A percentile compares a stretch with the other conserved stretches of the same genome.
Conservation (phyloP, 768 basidiomycete species). For the Mycena metata region DNA sequence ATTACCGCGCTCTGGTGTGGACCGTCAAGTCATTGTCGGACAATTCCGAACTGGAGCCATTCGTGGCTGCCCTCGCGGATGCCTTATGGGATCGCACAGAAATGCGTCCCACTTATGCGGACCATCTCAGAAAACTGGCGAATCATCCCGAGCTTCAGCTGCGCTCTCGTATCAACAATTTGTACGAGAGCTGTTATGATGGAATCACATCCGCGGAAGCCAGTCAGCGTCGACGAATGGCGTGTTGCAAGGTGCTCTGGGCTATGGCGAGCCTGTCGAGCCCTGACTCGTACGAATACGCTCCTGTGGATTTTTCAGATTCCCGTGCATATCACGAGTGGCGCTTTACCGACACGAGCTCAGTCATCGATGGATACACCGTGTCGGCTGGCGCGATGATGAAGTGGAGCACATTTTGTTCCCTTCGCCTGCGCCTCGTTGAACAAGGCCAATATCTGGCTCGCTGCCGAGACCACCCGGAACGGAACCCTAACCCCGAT, state of each 20-base stretch:
- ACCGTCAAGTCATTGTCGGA: constrained; percentile 2
- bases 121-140: neutral
- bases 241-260: neutral
- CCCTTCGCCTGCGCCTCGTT: neutral
- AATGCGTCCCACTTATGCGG: neutral
- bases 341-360: neutral
- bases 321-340: neutral
- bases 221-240: neutral
- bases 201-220: neutral
- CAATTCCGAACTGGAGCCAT: constrained; percentile 4
- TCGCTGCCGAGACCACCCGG: too few relatives aligned
- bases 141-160: neutral
- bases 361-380: neutral
- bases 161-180: neutral
- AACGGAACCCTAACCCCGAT: too few relatives aligned
- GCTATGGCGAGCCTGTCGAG: neutral
- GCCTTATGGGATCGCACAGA: neutral
- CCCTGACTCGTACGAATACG: neutral
- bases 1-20: neutral
- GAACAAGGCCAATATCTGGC: too few relatives aligned
- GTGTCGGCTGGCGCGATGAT: neutral
- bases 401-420: neutral
- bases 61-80: neutral
- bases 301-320: neutral
- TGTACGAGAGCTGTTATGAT: neutral